Evolutionary conservation across 192 early-diverging fungal genomes (phyloP).

Genomic region (Gamsiella multidivaricata): DNA sequence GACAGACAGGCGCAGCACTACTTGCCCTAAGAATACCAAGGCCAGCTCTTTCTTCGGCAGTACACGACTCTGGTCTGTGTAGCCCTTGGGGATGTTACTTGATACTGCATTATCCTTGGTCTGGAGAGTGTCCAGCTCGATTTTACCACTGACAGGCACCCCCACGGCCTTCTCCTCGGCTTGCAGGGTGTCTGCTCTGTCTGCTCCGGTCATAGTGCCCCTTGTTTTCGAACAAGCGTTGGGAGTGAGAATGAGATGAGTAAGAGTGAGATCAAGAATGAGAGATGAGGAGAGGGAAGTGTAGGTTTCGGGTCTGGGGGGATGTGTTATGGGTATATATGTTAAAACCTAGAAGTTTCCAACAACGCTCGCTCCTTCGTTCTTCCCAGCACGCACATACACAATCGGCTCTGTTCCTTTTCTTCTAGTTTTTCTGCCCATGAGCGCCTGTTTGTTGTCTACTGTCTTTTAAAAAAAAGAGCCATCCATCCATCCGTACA

Average conservation of each 20-base stretch:
- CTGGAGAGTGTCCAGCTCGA: neutral
- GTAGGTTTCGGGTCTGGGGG: too few relatives aligned
- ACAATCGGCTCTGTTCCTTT: too few relatives aligned
- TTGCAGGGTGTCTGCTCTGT: constrained; percentile 5
- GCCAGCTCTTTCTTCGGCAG: constrained; percentile 35
- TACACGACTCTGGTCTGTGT: constrained; percentile 35
- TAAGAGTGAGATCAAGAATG: neutral
- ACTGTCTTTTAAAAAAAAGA: too few relatives aligned
- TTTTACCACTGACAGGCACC: neutral
- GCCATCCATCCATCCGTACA: too few relatives aligned
- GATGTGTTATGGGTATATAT: too few relatives aligned
- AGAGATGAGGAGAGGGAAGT: too few relatives aligned
- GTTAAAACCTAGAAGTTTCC: too few relatives aligned
- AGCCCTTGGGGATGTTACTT: constrained; percentile 4
- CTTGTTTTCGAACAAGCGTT: too few relatives aligned
- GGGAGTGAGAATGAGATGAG: neutral
- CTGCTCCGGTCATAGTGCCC: constrained; percentile 3
- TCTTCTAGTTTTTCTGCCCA: too few relatives aligned
- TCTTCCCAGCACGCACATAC: too few relatives aligned
- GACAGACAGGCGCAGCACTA: neutral
- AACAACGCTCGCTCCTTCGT: too few relatives aligned
- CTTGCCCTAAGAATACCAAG: constrained; percentile 32
- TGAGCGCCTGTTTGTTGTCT: too few relatives aligned
- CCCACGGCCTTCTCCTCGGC: constrained; percentile 5
- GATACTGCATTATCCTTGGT: neutral